These are phyloP conservation scores for Monosporascus sp. DNA, from an alignment of 2,329 filamentous ascomycete genomes.

Conservation along the genomic window DNA sequence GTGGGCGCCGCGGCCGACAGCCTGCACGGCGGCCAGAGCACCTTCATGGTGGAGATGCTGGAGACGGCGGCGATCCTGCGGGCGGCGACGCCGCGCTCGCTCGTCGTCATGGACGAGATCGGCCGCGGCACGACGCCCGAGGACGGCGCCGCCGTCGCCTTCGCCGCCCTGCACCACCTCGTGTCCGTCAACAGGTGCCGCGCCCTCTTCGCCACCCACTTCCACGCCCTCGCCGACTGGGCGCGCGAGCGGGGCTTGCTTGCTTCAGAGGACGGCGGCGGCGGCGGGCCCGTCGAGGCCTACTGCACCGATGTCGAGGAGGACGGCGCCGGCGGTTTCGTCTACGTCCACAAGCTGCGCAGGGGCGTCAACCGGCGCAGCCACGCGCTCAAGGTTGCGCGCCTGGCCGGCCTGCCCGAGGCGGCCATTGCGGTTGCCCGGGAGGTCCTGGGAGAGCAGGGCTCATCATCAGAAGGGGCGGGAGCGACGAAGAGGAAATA, in stretches of 20 bases:
- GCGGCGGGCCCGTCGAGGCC: slow-evolving; percentile 49
- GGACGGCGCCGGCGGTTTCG: slow-evolving; percentile 64
- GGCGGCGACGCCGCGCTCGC: slow-evolving; percentile 74
- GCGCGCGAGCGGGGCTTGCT: slow-evolving; percentile 48
- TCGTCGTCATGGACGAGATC: slow-evolving; percentile 98
- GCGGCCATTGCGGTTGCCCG: slow-evolving; percentile 64
- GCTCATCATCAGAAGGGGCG: not conserved
- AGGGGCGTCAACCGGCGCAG: slow-evolving; percentile 80
- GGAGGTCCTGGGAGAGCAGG: slow-evolving; percentile 40
- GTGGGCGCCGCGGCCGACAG: slow-evolving; percentile 93
- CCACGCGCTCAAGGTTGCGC: slow-evolving; percentile 93
- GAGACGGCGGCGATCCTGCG: slow-evolving; percentile 89
- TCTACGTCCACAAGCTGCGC: slow-evolving; percentile 78
- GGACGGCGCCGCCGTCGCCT: slow-evolving; percentile 86
- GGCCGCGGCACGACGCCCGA: slow-evolving; percentile 90
- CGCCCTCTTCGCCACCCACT: slow-evolving; percentile 90
- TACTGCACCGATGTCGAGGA: slow-evolving; percentile 91
- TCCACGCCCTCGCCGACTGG: slow-evolving; percentile 78
- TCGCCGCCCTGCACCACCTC: slow-evolving; percentile 80
- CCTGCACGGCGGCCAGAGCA: slow-evolving; percentile 89
- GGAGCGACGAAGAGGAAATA: not conserved
- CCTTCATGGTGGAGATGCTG: slow-evolving; percentile 99
- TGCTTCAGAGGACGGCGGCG: slow-evolving; percentile 14
- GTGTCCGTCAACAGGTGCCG: slow-evolving; percentile 72
- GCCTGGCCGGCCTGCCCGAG: slow-evolving; percentile 75